These are phyloP conservation scores for Stentor roeselii DNA, from an alignment of 73 alveolate species.

Conservation along the genomic window DNA sequence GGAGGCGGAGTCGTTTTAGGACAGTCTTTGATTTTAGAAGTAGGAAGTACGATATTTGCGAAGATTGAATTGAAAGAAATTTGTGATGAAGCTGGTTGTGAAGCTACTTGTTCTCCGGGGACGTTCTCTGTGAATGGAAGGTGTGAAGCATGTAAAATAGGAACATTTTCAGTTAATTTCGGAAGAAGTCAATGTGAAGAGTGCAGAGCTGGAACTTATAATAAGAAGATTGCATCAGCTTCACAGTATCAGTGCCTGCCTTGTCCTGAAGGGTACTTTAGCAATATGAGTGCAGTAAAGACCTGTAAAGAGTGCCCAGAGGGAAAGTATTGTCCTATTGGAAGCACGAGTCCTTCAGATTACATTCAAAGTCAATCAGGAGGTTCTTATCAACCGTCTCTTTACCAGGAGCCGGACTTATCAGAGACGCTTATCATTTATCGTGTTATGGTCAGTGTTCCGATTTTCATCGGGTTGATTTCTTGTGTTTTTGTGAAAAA, in stretches of 20 bases:
- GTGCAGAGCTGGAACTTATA: not conserved
- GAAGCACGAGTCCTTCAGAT: not conserved
- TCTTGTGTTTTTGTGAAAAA: not conserved
- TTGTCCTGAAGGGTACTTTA: constrained; percentile 10
- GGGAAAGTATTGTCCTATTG: constrained; percentile 4
- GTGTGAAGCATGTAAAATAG: not conserved
- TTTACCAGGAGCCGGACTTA: not conserved
- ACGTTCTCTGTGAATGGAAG: not conserved
- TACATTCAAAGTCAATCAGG: not conserved
- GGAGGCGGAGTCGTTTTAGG: not conserved
- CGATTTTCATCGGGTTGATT: not conserved
- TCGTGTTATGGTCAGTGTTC: no score
- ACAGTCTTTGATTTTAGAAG: not conserved
- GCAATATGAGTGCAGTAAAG: not conserved
- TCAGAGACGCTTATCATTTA: no score
- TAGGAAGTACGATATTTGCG: not conserved
- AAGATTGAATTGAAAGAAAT: not conserved
- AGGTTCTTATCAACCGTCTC: not conserved
- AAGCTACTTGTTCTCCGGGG: constrained; percentile 6
- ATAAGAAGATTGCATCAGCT: not conserved
- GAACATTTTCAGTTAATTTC: not conserved
- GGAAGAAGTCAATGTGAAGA: not conserved
- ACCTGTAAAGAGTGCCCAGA: not conserved
- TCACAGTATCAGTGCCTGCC: not conserved
- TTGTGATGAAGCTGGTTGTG: not conserved